phyloP scores from a whole-genome alignment of 1,284 basidiomycete genomes.

The Ceratobasidium sp. region DNA sequence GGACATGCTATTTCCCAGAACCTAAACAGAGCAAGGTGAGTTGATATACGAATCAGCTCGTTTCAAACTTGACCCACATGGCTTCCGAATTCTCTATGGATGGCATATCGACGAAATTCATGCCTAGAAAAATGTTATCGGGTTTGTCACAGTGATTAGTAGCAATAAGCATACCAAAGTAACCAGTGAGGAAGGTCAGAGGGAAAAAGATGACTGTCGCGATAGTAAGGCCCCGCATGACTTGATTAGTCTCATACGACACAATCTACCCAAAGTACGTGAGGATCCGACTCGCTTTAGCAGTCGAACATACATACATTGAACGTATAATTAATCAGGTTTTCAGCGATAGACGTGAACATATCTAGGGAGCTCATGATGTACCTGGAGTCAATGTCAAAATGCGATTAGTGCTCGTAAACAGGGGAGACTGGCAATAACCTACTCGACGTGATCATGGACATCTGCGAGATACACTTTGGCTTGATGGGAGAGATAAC shows the following conservation, averaged over 20 bases:
- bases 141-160: background rate
- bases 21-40: conserved; percentile 46
- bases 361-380: conserved; percentile 69
- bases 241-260: conserved; percentile 73
- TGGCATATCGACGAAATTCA: conserved; percentile 68
- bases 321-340: conserved; percentile 72
- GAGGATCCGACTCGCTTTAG: background rate
- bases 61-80: background rate
- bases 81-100: conserved; percentile 30
- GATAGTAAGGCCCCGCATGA: conserved; percentile 68
- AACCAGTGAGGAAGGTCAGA: conserved; percentile 71
- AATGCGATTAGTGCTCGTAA: background rate
- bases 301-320: conserved; percentile 52
- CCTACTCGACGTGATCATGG: conserved; percentile 71
- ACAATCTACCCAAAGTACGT: conserved; percentile 46
- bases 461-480: conserved; percentile 75
- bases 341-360: conserved; percentile 71
- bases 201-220: conserved; percentile 74
- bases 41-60: background rate
- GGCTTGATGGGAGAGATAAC: conserved; percentile 70
- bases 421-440: background rate
- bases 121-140: conserved; percentile 51
- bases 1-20: conserved; percentile 73
- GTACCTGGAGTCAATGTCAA: conserved; percentile 47
- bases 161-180: conserved; percentile 55